Base-by-base conservation (phyloP, 495 filamentous ascomycete species). In the Thermothielavioides terrestris region DNA sequence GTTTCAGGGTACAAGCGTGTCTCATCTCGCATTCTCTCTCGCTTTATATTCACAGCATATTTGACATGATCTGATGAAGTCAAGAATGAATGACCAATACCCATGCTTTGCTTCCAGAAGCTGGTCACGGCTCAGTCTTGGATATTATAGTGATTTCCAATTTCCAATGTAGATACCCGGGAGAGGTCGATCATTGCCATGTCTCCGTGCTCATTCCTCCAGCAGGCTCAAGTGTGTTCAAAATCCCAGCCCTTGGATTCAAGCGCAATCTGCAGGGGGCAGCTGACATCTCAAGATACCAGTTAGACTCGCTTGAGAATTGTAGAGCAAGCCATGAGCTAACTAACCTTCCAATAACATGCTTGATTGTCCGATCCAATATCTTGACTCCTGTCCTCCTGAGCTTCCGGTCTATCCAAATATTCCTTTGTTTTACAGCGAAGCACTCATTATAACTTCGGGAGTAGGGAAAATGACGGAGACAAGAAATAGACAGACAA, bases 21-120 rank as follows among this genome's bases (percentile, higher is more conserved):
- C 3, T 17, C 21, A 9, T 18, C 22, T 18, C 15, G 36, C 37
- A 15, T 26, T 15, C 14, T 28, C 20, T 20, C 40, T 17, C 32
- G 18, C 1, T 18, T 4, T 20, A 26, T 14, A 36, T 37, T 32
- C 30, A 14, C 10, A 8, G 30, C 30, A 23, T 32, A 10, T 1
- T 17, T 2, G 21, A n/a, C 18, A n/a, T 37, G 7, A 9, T 14
- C 21, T 46, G 12, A 36, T 21, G 43, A 36, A 36, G n/a, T 46
- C 31, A 46, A 8, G 44, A 46, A 36, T 36, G n/a, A 37, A 46
- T 37, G 44, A 46, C 22, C 14, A 10, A 46, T 46, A 37, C 22
- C 31, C 44, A 15, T 34, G 6, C 3, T 31, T 30, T 26, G 20
- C 39, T 9, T 14, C 22, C 15, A 1, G 20, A 21, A 21, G 35